Evolutionary conservation across 352 stramenopile species (phyloP).

Genomic region (Phytopythium sindhum): DNA sequence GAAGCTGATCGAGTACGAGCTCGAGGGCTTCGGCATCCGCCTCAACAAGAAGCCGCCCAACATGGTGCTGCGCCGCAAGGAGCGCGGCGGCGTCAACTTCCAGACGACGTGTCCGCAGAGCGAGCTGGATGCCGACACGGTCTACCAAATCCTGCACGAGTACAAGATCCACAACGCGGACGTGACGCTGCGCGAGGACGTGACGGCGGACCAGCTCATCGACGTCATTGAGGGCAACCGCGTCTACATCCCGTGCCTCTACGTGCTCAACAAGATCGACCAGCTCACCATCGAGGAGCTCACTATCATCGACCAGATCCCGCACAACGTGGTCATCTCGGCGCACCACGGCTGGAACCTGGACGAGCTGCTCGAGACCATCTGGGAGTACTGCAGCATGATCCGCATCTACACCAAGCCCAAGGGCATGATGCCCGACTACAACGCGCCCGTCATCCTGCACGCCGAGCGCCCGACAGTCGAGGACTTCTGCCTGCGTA

Average conservation of each 20-base stretch:
- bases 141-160: slow-evolving; percentile 95
- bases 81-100: slow-evolving; percentile 97
- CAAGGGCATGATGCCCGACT: slow-evolving; percentile 94
- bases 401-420: slow-evolving; percentile 99
- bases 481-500: slow-evolving; percentile 95
- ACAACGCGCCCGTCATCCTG: slow-evolving; percentile 97
- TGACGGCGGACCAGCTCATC: slow-evolving; percentile 98
- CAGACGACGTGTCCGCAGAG: slow-evolving; percentile 91
- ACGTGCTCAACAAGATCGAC: slow-evolving; percentile 99
- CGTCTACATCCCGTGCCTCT: slow-evolving; percentile 97
- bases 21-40: slow-evolving; percentile 98
- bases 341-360: slow-evolving; percentile 98
- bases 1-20: slow-evolving; percentile 98
- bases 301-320: slow-evolving; percentile 97
- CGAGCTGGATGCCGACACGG: slow-evolving; percentile 94
- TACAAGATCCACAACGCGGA: slow-evolving; percentile 99
- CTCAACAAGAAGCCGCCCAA: slow-evolving; percentile 98
- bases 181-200: slow-evolving; percentile 94
- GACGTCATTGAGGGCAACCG: slow-evolving; percentile 99
- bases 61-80: slow-evolving; percentile 96
- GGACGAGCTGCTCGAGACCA: slow-evolving; percentile 94
- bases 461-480: slow-evolving; percentile 94
- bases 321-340: slow-evolving; percentile 98
- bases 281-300: slow-evolving; percentile 98
- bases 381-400: slow-evolving; percentile 99